These are phyloP conservation scores for Moesziomyces parantarcticus DNA, from an alignment of 1,284 basidiomycete genomes.

Conservation along the genomic window DNA sequence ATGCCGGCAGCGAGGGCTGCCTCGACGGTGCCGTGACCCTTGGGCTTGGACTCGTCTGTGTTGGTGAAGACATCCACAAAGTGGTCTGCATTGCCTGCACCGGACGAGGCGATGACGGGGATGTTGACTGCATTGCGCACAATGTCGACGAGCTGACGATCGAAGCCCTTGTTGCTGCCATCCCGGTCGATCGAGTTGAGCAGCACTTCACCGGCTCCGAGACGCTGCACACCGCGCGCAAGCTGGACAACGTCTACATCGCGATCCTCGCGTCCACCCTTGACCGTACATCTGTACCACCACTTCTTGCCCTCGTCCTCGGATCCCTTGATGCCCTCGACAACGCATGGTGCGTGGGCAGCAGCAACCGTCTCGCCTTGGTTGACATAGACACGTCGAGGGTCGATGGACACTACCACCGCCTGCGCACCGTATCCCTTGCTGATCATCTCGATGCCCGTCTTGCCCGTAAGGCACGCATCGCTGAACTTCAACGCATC, in stretches of 20 bases:
- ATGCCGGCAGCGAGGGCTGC: conserved; percentile 97
- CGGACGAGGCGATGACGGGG: conserved; percentile 93
- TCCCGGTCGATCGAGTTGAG: conserved; percentile 98
- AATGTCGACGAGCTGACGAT: conserved; percentile 79
- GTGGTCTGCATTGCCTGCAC: conserved; percentile 81
- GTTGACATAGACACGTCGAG: conserved; percentile 86
- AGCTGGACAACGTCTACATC: conserved; percentile 92
- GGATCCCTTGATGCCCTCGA: conserved; percentile 71
- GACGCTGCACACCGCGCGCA: conserved; percentile 83
- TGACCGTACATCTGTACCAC: conserved; percentile 99
- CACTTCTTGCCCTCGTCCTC: conserved; percentile 75
- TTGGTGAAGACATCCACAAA: conserved; percentile 78
- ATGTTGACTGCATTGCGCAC: conserved; percentile 83
- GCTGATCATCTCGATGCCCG: conserved; percentile 93
- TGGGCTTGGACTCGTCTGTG: conserved; percentile 1
- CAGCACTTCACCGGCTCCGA: conserved; percentile 95
- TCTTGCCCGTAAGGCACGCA: conserved; percentile 69
- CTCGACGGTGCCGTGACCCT: conserved; percentile 73
- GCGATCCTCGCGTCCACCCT: conserved; percentile 87
- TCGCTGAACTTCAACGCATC: conserved; percentile 54
- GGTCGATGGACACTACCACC: conserved; percentile 97
- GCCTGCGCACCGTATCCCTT: conserved; percentile 93
- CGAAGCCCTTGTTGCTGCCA: conserved; percentile 92
- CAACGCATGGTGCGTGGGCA: conserved; percentile 66
- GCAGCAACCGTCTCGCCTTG: conserved; percentile 70